Conservation (phyloP, 2,329 filamentous ascomycete genomes). For the Chrysoporthe puriensis region DNA sequence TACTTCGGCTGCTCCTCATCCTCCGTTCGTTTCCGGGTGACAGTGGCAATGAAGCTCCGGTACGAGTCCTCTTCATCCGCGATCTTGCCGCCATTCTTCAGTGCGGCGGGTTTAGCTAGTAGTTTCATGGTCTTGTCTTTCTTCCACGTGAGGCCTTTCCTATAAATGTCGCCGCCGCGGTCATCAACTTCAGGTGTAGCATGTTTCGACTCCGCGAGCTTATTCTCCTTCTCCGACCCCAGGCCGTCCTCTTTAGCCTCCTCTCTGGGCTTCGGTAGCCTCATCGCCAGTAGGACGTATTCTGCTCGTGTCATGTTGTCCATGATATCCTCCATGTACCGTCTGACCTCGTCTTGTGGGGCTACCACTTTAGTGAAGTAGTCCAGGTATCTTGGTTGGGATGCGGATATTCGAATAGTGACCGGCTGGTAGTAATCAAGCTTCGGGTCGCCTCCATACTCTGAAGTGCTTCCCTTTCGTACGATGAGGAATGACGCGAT, state of each 20-base stretch:
- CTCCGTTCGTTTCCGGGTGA: slow-evolving; percentile 24
- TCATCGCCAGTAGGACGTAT: slow-evolving; percentile 69
- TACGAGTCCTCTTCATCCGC: slow-evolving; percentile 27
- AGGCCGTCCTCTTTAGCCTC: slow-evolving; percentile 40
- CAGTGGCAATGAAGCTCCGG: slow-evolving; percentile 28
- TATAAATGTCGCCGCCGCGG: slow-evolving; percentile 12
- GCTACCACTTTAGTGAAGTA: slow-evolving; percentile 64
- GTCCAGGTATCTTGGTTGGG: slow-evolving; percentile 61
- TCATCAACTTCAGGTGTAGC: slow-evolving; percentile 34
- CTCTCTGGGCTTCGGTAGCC: slow-evolving; percentile 55
- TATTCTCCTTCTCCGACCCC: slow-evolving; percentile 32
- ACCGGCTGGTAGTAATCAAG: slow-evolving; percentile 79
- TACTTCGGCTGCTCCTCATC: slow-evolving; percentile 9
- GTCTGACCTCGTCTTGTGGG: slow-evolving; percentile 63
- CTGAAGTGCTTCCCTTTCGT: slow-evolving; percentile 69
- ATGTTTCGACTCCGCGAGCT: slow-evolving; percentile 23
- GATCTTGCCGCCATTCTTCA: slow-evolving; percentile 15
- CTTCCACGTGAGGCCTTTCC: slow-evolving; percentile 28
- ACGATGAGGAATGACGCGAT: slow-evolving; percentile 79
- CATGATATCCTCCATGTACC: slow-evolving; percentile 74
- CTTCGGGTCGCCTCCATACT: slow-evolving; percentile 64
- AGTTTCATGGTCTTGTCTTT: slow-evolving; percentile 28
- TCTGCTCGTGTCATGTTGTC: slow-evolving; percentile 69
- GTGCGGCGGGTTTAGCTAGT: slow-evolving; percentile 14
- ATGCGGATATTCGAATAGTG: slow-evolving; percentile 62